Conservation (phyloP, 139 green algal species). For the Asterochloris erici region DNA sequence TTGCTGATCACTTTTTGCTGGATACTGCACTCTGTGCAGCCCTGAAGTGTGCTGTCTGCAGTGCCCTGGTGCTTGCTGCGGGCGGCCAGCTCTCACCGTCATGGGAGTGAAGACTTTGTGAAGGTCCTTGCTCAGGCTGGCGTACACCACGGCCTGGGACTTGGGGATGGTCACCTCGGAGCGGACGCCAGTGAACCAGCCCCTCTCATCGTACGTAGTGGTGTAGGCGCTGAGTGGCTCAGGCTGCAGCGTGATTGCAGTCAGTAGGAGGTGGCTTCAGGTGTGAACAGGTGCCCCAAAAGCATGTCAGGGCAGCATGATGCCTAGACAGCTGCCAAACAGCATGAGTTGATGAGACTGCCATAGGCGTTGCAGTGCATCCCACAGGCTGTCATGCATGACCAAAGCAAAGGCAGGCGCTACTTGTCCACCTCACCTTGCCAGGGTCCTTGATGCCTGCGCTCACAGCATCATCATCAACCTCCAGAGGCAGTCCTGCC, state of each 20-base stretch:
- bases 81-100: slow-evolving; percentile 7
- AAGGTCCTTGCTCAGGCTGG: slow-evolving; percentile 20
- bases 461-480: slow-evolving; percentile 9
- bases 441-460: slow-evolving; percentile 2
- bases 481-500: slow-evolving; percentile 6
- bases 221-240: slow-evolving; percentile 6
- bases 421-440: slow-evolving; percentile 2
- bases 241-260: not conserved
- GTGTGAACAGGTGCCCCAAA: no score
- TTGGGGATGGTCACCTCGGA: slow-evolving; percentile 10
- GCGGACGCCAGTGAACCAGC: slow-evolving; percentile 20
- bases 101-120: slow-evolving; percentile 24
- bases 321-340: not conserved
- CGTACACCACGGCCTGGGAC: slow-evolving; percentile 13
- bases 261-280: no score
- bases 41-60: not conserved
- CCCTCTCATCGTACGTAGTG: slow-evolving; percentile 2
- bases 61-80: not conserved
- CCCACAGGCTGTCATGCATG: not conserved
- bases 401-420: no score
- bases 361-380: not conserved
- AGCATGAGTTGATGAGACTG: not conserved
- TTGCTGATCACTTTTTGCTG: not conserved
- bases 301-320: not conserved
- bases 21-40: not conserved